These are phyloP conservation scores for Penicillium sp. DNA, from an alignment of 2,329 filamentous ascomycete genomes.

Conservation along the genomic window DNA sequence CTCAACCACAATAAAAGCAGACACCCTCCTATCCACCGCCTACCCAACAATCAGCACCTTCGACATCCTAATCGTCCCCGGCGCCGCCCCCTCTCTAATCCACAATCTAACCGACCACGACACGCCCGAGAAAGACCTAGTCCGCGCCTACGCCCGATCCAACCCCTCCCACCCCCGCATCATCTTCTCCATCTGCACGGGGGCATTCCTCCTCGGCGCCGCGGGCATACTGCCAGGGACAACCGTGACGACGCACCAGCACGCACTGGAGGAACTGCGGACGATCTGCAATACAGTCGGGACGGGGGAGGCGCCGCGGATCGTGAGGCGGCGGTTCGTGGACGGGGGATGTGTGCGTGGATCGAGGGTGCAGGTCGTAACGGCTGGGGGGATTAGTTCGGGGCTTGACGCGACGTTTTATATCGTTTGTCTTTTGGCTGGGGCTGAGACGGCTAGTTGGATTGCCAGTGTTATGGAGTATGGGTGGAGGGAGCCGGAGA, in stretches of 20 bases:
- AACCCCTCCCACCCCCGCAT: constrained; percentile 30
- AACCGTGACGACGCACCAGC: constrained; percentile 44
- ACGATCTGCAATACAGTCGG: constrained; percentile 14
- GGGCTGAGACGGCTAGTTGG: constrained; percentile 74
- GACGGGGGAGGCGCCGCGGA: background rate
- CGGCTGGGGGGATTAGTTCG: constrained; percentile 74
- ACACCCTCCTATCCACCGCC: constrained; percentile 32
- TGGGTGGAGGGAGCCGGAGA: constrained; percentile 59
- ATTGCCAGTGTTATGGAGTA: constrained; percentile 77
- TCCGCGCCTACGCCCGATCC: constrained; percentile 17
- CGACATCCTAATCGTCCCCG: constrained; percentile 46
- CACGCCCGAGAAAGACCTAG: constrained; percentile 19
- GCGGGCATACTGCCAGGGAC: constrained; percentile 39
- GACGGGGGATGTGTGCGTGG: constrained; percentile 15
- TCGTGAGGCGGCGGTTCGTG: constrained; percentile 17
- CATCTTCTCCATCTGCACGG: constrained; percentile 45
- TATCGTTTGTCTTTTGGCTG: constrained; percentile 80
- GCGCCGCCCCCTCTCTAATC: constrained; percentile 29
- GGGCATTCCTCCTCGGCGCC: constrained; percentile 42
- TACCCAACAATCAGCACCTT: constrained; percentile 30
- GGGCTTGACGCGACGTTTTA: constrained; percentile 84
- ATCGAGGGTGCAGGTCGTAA: constrained; percentile 72
- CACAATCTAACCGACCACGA: constrained; percentile 19
- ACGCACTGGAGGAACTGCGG: constrained; percentile 19
- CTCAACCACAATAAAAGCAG: constrained; percentile 34